A percentile compares a stretch with the other conserved stretches of the same genome.
Conservation (phyloP, 768 basidiomycete species). For the Brasilioporus rufonigricans region DNA sequence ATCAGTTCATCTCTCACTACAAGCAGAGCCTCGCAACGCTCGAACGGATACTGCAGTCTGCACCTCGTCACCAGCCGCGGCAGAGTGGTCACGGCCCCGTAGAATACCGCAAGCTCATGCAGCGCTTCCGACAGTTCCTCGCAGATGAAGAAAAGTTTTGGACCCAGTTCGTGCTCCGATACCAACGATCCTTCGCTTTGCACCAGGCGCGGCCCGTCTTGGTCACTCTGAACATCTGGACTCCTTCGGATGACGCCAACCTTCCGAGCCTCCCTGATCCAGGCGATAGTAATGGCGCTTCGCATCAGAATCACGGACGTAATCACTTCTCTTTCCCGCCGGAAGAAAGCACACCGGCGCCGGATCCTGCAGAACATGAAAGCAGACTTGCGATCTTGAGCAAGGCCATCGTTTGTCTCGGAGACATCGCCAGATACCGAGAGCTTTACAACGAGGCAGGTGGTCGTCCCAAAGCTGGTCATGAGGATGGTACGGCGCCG, state of each 20-base stretch:
- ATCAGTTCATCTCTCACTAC: slow-evolving; percentile 79
- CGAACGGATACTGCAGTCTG: slow-evolving; percentile 53
- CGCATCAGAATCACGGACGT: slow-evolving; percentile 39
- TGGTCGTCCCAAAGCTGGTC: slow-evolving; percentile 62
- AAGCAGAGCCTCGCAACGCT: slow-evolving; percentile 70
- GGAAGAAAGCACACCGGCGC: slow-evolving; percentile 46
- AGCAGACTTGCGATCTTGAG: slow-evolving; percentile 72
- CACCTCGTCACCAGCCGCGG: slow-evolving; percentile 36
- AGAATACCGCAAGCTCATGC: slow-evolving; percentile 82
- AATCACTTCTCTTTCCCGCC: slow-evolving; percentile 66
- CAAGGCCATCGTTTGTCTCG: slow-evolving; percentile 88
- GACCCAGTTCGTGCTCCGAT: slow-evolving; percentile 71
- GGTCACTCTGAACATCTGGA: slow-evolving; percentile 51
- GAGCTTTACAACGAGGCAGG: slow-evolving; percentile 83
- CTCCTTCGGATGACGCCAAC: slow-evolving; percentile 38
- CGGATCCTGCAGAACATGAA: slow-evolving; percentile 39
- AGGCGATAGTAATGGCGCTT: slow-evolving; percentile 17
- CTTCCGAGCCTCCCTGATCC: slow-evolving; percentile 23
- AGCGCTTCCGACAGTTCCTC: slow-evolving; percentile 88
- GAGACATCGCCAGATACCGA: slow-evolving; percentile 91
- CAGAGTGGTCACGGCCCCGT: slow-evolving; percentile 57
- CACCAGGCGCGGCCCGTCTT: slow-evolving; percentile 61
- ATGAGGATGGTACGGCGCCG: slow-evolving; percentile 50
- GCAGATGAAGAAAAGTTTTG: slow-evolving; percentile 92
- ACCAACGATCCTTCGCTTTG: slow-evolving; percentile 71